These are phyloP conservation scores for Chlamydomonas sp. DNA, from an alignment of 139 green algal species.

Conservation along the genomic window DNA sequence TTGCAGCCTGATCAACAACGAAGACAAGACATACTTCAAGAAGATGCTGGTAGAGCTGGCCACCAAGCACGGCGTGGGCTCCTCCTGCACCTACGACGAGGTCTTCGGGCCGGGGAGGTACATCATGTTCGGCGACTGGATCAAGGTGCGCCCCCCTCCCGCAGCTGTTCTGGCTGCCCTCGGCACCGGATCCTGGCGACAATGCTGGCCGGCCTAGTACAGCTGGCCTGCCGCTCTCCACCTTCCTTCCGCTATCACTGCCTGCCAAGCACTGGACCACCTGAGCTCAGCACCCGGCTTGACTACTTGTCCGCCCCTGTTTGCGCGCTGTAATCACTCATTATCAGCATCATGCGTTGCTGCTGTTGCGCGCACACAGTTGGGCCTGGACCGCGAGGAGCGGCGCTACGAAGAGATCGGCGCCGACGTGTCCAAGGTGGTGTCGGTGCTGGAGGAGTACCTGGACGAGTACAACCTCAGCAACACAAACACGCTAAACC, in stretches of 20 bases:
- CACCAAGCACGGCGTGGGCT: constrained; percentile 55
- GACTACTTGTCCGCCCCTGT: no score
- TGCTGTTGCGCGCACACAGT: background rate
- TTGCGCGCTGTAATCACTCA: no score
- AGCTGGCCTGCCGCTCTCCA: no score
- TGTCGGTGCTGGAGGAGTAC: constrained; percentile 74
- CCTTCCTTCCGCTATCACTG: no score
- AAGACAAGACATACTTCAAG: constrained; percentile 83
- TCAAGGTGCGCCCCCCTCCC: background rate
- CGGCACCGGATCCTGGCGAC: no score
- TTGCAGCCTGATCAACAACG: constrained; percentile 71
- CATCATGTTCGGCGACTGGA: constrained; percentile 81
- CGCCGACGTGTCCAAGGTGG: constrained; percentile 50
- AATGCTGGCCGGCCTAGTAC: no score
- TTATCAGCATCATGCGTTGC: background rate
- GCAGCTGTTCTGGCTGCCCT: no score
- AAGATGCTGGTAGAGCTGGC: constrained; percentile 60
- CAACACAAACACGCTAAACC: constrained; percentile 72
- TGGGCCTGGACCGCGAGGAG: constrained; percentile 63
- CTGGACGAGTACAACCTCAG: constrained; percentile 82
- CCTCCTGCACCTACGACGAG: constrained; percentile 51
- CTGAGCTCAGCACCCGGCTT: no score
- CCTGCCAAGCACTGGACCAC: no score
- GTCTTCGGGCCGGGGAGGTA: constrained; percentile 52
- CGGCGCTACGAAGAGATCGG: constrained; percentile 64